Evolutionary conservation across 768 basidiomycete genomes (phyloP).

Genomic region (Phlebiopsis flavidoalba): DNA sequence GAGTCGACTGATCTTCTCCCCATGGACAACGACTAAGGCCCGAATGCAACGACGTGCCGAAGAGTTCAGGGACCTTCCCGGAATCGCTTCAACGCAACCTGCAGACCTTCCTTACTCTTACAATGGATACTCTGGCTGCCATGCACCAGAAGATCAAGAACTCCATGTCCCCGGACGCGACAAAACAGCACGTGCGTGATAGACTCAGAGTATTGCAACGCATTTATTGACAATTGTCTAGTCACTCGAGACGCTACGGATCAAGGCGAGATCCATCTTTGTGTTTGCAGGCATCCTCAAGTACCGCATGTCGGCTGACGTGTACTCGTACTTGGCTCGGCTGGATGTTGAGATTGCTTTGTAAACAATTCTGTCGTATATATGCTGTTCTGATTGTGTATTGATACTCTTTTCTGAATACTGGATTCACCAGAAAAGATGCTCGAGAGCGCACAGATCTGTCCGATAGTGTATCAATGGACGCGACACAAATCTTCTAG

Average conservation of each 20-base stretch:
- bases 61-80: slow-evolving; percentile 79
- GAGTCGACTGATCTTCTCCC: slow-evolving; percentile 86
- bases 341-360: slow-evolving; percentile 84
- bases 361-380: slow-evolving; percentile 20
- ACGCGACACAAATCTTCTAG: too few relatives aligned
- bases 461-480: too few relatives aligned
- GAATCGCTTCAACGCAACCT: slow-evolving; percentile 87
- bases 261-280: slow-evolving; percentile 82
- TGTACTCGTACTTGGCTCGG: slow-evolving; percentile 83
- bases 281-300: slow-evolving; percentile 85
- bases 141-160: slow-evolving; percentile 76
- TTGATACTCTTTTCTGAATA: not conserved
- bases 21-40: slow-evolving; percentile 75
- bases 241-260: slow-evolving; percentile 65
- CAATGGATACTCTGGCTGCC: slow-evolving; percentile 87
- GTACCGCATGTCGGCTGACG: slow-evolving; percentile 86
- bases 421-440: not conserved
- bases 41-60: slow-evolving; percentile 84
- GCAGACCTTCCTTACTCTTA: slow-evolving; percentile 79
- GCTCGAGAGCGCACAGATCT: too few relatives aligned
- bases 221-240: slow-evolving; percentile 19
- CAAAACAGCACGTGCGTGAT: slow-evolving; percentile 60
- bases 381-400: not conserved
- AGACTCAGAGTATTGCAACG: slow-evolving; percentile 7
- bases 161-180: slow-evolving; percentile 66